phyloP scores from a whole-genome alignment of 139 green algal species.

The Coelastrella sp. region DNA sequence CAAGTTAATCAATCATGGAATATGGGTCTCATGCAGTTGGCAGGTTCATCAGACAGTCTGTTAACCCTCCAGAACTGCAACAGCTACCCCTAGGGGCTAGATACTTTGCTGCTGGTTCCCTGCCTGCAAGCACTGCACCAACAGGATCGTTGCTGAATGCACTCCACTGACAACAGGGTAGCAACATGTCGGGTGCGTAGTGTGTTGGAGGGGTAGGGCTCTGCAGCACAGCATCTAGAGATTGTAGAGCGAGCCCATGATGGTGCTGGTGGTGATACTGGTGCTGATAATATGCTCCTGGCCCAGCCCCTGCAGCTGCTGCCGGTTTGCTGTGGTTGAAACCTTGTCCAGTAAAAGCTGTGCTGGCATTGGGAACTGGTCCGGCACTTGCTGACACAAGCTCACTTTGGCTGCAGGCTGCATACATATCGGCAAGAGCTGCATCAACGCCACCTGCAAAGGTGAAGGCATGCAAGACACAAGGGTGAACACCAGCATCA shows the following conservation, averaged over 20 bases:
- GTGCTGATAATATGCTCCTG: not conserved
- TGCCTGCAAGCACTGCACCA: slow-evolving; percentile 28
- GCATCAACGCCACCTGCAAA: slow-evolving; percentile 30
- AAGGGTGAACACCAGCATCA: not conserved
- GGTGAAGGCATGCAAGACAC: not conserved
- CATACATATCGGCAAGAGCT: slow-evolving; percentile 29
- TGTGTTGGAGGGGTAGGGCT: not conserved
- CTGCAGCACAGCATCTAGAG: not conserved
- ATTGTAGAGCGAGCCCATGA: not conserved
- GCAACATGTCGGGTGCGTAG: slow-evolving; percentile 1
- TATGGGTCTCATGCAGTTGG: not conserved
- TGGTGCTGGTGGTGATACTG: slow-evolving; percentile 24
- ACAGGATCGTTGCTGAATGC: slow-evolving; percentile 23
- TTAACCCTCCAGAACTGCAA: slow-evolving; percentile 1
- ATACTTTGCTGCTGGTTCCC: not conserved
- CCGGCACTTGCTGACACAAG: not conserved
- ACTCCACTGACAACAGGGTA: slow-evolving; percentile 6
- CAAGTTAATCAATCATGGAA: too few species aligned
- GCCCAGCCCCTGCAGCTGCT: not conserved
- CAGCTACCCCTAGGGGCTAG: slow-evolving; percentile 11
- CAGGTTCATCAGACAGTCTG: slow-evolving; percentile 19
- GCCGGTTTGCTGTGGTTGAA: not conserved
- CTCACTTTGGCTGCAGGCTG: not conserved
- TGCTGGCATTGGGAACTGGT: not conserved
- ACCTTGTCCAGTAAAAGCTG: not conserved